phyloP scores from a whole-genome alignment of 1,284 basidiomycete genomes.

The Omphalotus olearius region DNA sequence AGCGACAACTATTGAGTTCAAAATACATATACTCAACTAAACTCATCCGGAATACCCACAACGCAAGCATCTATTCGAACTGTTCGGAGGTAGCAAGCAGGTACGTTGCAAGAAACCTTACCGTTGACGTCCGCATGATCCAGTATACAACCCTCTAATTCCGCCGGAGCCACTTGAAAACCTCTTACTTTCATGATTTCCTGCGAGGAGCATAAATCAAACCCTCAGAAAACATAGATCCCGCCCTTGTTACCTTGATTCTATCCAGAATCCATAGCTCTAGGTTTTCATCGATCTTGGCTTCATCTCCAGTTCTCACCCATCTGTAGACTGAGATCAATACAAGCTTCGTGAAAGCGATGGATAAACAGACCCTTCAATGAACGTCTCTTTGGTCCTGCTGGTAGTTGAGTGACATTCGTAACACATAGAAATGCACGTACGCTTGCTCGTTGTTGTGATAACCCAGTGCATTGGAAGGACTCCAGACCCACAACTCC shows the following conservation, averaged over 20 bases:
- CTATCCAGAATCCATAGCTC: slow-evolving; percentile 67
- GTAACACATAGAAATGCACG: slow-evolving; percentile 23
- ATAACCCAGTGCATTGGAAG: slow-evolving; percentile 57
- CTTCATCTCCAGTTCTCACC: slow-evolving; percentile 71
- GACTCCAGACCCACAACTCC: slow-evolving; percentile 54
- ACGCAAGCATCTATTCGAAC: slow-evolving; percentile 57
- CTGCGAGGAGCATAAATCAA: slow-evolving; percentile 26
- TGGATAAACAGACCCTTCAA: slow-evolving; percentile 36
- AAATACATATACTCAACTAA: slow-evolving; percentile 26
- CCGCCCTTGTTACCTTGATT: slow-evolving; percentile 45
- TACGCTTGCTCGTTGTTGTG: slow-evolving; percentile 60
- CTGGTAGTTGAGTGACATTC: not conserved
- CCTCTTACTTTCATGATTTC: slow-evolving; percentile 65
- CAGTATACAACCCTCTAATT: slow-evolving; percentile 69
- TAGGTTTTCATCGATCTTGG: slow-evolving; percentile 47
- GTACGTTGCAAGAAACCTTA: not conserved
- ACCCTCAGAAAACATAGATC: not conserved
- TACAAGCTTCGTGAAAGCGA: not conserved
- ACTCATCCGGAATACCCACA: slow-evolving; percentile 74
- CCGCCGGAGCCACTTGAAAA: slow-evolving; percentile 66
- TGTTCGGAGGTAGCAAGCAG: not conserved
- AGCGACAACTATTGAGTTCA: not conserved
- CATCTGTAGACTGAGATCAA: slow-evolving; percentile 37
- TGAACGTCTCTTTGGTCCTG: slow-evolving; percentile 51
- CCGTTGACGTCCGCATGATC: slow-evolving; percentile 60